phyloP scores from a whole-genome alignment of 2,329 filamentous ascomycete species.

The Phyllosticta paracitricarpa region DNA sequence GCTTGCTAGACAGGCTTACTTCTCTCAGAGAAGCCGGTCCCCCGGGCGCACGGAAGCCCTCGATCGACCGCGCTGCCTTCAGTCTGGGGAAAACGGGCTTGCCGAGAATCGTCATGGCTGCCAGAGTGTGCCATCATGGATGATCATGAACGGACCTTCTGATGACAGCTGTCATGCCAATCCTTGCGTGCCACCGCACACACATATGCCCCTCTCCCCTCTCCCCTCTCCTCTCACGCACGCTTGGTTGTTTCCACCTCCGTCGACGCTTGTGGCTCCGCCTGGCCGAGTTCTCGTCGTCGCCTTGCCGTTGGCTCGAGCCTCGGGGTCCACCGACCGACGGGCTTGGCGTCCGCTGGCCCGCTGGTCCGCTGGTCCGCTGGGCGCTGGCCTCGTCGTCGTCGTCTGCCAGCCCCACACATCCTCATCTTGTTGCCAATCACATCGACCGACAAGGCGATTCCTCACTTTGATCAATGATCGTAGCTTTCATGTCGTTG shows the following conservation, averaged over 20 bases:
- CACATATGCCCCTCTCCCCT: neutral
- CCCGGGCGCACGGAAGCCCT: constrained; percentile 7
- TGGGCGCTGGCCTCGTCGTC: no score
- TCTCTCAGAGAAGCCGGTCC: neutral
- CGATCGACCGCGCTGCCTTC: constrained; percentile 7
- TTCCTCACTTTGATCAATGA: neutral
- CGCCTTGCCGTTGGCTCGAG: neutral
- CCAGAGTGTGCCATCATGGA: neutral
- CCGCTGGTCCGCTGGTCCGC: neutral
- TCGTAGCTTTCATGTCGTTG: neutral
- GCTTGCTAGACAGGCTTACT: no score
- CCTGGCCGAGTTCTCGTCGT: neutral
- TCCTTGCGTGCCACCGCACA: neutral
- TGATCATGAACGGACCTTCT: neutral
- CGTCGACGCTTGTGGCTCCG: neutral
- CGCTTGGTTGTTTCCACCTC: neutral
- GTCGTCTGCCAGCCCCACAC: neutral
- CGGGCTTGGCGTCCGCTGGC: neutral
- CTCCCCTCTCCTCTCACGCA: neutral
- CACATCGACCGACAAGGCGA: neutral
- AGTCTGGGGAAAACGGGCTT: constrained; percentile 9
- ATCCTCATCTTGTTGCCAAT: neutral
- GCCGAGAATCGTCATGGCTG: neutral
- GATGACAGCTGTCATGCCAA: neutral
- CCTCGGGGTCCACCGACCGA: neutral